phyloP scores from a whole-genome alignment of 371 early-diverging fungal species.

The Apophysomyces trapeziformis region DNA sequence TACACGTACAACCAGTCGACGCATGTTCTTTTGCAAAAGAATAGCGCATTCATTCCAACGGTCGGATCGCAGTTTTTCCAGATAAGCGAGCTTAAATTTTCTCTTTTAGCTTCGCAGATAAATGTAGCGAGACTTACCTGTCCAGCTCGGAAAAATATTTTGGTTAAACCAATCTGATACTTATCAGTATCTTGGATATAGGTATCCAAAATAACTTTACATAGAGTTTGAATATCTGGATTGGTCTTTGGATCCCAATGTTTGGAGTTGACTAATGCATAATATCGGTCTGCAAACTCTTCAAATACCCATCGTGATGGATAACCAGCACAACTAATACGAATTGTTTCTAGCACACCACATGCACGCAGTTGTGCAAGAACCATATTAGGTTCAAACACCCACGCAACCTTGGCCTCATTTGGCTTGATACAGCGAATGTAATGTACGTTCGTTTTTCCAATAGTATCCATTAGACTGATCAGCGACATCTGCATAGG shows the following conservation, averaged over 20 bases:
- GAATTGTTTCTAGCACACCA: conserved; percentile 99
- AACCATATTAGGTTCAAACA: conserved; percentile 92
- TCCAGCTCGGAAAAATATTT: conserved; percentile 99
- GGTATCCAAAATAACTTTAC: conserved; percentile 68
- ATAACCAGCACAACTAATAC: conserved; percentile 98
- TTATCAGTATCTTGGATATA: conserved; percentile 79
- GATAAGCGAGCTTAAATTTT: conserved; percentile 68
- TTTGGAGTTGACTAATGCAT: conserved; percentile 78
- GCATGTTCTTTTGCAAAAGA: conserved; percentile 89
- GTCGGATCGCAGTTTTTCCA: conserved; percentile 90
- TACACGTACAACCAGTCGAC: conserved; percentile 74
- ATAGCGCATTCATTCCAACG: conserved; percentile 81
- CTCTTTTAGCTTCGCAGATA: conserved; percentile 15
- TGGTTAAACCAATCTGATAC: conserved; percentile 96
- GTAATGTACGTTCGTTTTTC: conserved; percentile 93
- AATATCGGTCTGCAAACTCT: conserved; percentile 94
- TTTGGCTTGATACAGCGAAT: conserved; percentile 99
- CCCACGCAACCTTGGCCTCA: conserved; percentile 88
- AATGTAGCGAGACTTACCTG: conserved; percentile 37
- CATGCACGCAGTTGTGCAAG: conserved; percentile 97
- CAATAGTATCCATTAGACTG: conserved; percentile 93
- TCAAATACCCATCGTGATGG: conserved; percentile 91
- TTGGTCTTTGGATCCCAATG: conserved; percentile 65
- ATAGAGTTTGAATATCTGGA: conserved; percentile 60
- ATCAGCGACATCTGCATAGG: conserved; percentile 71